Evolutionary conservation across 2,329 filamentous ascomycete species (phyloP), one percentile per base, ranked within the genome.

Genomic region (Polytolypa hystricis): DNA sequence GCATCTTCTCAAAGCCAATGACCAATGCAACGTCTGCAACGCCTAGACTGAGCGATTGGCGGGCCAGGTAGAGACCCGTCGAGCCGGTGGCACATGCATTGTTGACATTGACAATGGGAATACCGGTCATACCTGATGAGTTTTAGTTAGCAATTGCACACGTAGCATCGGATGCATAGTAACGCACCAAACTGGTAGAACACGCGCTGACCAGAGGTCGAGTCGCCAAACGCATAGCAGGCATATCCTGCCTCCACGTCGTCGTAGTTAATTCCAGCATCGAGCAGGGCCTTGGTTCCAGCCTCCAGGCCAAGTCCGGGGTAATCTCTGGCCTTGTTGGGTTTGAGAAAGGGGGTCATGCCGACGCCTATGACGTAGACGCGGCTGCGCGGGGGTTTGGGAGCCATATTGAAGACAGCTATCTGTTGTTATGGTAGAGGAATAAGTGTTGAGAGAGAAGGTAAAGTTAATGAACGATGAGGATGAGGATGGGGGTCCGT

Each of bases 251-350:
- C 33, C 10, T 49, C 39, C 16, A 52, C 46, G 19, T 51, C 41
- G 29, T 52, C 49, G 38, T 50, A 52, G 11, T 42, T 51, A 27
- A 52, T 43, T 19, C 45, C 39, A 9, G 49, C 48, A 38, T 52
- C 49, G 6, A 51, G 31, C 8, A 52, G 39, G 9, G 49, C 49
- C 30, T 52, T 52, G 15, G 48, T 43, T 19, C 46, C 49, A 20
- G 50, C 50, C 37, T 51, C 49, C n/a, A 45, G 45, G 17, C 41
- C 55, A n/a, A 58, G 45, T 30, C 55, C 53, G 8, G 48, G 43
- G 40, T 58, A 58, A 38, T 56, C 53, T 38, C 50, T 43, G 35
- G 50, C 47, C 14, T 49, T 49, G 7, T 52, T 46, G 4, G 55
- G 55, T 41, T 58, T 56, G 28, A 49, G 35, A 37, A 51, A 51